Percentiles rank a stretch among this genome's conserved stretches.
These are phyloP conservation scores for Ochetophila trinervis DNA, from an alignment of 306 rosid species.

Conservation along the genomic window DNA sequence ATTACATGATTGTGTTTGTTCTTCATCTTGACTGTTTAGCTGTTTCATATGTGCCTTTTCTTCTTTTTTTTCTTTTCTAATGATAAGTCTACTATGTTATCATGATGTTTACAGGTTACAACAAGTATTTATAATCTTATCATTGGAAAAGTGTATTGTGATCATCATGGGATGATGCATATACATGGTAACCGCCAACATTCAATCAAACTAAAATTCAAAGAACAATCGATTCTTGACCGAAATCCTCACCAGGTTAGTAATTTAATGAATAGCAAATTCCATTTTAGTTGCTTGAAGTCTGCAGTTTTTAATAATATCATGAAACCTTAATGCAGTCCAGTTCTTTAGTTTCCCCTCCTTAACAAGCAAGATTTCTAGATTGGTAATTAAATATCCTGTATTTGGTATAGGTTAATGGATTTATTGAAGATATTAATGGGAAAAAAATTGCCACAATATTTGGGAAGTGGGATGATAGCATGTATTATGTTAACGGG, in stretches of 20 bases:
- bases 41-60: conserved; percentile 1
- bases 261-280: conserved; percentile 6
- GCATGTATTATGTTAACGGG: conserved; percentile 59
- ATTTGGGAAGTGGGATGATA: conserved; percentile 96
- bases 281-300: conserved; percentile 7
- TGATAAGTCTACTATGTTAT: neutral
- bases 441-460: conserved; percentile 68
- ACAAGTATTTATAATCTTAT: conserved; percentile 90
- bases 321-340: conserved; percentile 7
- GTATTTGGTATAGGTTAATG: conserved; percentile 55
- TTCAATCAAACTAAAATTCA: conserved; percentile 83
- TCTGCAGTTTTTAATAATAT: neutral
- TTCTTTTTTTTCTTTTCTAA: neutral
- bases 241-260: conserved; percentile 97
- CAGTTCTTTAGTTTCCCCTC: neutral
- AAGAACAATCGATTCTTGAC: conserved; percentile 91
- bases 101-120: conserved; percentile 62
- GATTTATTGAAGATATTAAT: conserved; percentile 70
- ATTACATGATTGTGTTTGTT: conserved; percentile 17
- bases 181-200: conserved; percentile 78
- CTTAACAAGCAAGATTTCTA: neutral
- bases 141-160: conserved; percentile 91
- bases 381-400: conserved; percentile 14
- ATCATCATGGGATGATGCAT: conserved; percentile 91
- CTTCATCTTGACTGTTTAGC: conserved; percentile 1